These are phyloP conservation scores for Phialophora macrospora DNA, from an alignment of 2,329 filamentous ascomycete species.

Conservation along the genomic window DNA sequence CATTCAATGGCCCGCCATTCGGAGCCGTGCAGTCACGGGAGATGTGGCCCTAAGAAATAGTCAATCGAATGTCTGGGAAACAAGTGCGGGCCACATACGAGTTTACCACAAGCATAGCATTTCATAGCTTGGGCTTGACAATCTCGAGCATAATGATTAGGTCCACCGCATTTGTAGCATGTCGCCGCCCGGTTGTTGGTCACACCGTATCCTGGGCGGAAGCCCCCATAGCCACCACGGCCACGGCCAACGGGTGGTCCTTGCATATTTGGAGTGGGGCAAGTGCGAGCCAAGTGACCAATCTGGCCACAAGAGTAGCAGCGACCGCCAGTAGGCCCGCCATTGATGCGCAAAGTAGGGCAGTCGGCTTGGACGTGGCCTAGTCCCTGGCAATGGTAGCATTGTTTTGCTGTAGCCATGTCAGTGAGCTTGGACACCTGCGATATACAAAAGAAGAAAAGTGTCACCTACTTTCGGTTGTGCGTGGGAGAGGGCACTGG, in stretches of 20 bases:
- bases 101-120: slow-evolving; percentile 95
- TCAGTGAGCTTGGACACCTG: slow-evolving; percentile 4
- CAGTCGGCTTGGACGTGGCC: slow-evolving; percentile 99
- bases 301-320: slow-evolving; percentile 97
- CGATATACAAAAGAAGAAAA: neutral
- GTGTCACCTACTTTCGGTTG: slow-evolving; percentile 75
- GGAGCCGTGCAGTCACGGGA: slow-evolving; percentile 94
- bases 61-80: slow-evolving; percentile 20
- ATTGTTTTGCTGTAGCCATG: slow-evolving; percentile 78
- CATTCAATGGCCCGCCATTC: slow-evolving; percentile 94
- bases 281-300: slow-evolving; percentile 89
- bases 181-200: slow-evolving; percentile 59
- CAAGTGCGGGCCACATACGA: slow-evolving; percentile 50
- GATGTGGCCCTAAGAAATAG: slow-evolving; percentile 70
- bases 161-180: slow-evolving; percentile 75
- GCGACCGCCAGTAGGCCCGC: slow-evolving; percentile 75
- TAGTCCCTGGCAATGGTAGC: slow-evolving; percentile 98
- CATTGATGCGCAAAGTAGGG: slow-evolving; percentile 90
- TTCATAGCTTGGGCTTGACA: slow-evolving; percentile 99
- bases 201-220: slow-evolving; percentile 73
- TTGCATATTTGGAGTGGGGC: slow-evolving; percentile 74
- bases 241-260: slow-evolving; percentile 72
- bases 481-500: slow-evolving; percentile 93
- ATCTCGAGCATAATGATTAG: slow-evolving; percentile 97
- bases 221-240: slow-evolving; percentile 63